Evolutionary conservation across 768 basidiomycete genomes (phyloP), one percentile per base, ranked within the genome.

Genomic region (Hericium alpestre): DNA sequence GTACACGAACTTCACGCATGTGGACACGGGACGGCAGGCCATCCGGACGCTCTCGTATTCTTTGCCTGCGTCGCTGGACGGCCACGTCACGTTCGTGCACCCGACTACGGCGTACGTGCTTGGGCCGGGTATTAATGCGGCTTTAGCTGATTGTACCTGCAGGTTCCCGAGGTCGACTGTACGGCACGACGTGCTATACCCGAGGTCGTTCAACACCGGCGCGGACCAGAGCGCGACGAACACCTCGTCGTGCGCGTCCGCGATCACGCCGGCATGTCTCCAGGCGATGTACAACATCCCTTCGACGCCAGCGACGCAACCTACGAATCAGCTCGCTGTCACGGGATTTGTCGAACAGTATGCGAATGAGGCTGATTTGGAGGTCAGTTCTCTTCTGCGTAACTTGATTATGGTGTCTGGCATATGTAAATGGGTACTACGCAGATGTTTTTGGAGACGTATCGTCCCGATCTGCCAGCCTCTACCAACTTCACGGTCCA

Each of bases 221-320:
- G 2, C 10, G 5, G 20, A 20, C 10, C 15, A 20, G 25, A 23
- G 25, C 8, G 25, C 20, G 25, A 27, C 53, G 3, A 10, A n/a
- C 15, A 38, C 53, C 6, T 18, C 41, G 4, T 37, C 46, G 5
- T 56, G 55, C 18, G n/a, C 22, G 6, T 27, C 32, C 13, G 49
- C 46, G 8, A 57, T 70, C 56, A 70, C 67, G 1, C 70, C 71
- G 0, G 57, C 65, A 2, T 72, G 68, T 47, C 51, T 74, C 6
- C 70, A 72, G 51, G 67, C 65, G 10, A 50, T 72, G 13, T 74
- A 72, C 59, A 67, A 68, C 22, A 68, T 75, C 47, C 71, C 72
- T 1, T 60, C 66, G 13, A 66, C 72, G 0, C 48, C 62, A 2
- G 68, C 67, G 7, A 66, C 63, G 0, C 50, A 66, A n/a, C 3